Percentiles rank a stretch among this genome's conserved stretches.
Evolutionary conservation across 257 asterid species (phyloP).

Genomic region (Solanum bulbocastanum): DNA sequence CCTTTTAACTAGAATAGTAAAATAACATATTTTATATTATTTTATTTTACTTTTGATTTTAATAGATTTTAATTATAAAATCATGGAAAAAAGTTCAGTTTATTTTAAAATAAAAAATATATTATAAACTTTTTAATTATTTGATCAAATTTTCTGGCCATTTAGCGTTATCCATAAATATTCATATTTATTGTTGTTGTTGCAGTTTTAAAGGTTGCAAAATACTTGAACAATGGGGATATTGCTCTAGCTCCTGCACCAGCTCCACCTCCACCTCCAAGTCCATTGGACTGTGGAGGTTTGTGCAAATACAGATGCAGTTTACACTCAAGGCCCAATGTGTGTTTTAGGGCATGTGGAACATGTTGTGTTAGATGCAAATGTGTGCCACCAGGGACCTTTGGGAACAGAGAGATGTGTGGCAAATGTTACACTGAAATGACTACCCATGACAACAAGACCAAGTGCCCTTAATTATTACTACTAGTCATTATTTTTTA

Average conservation of each 20-base stretch:
- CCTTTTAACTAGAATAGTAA: accelerated
- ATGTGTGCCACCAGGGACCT: slow-evolving; percentile 71
- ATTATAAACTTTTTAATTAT: no score
- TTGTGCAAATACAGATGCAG: slow-evolving; percentile 44
- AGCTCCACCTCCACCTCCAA: slow-evolving; percentile 2
- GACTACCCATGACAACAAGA: slow-evolving; percentile 47
- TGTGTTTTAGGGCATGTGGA: slow-evolving; percentile 49
- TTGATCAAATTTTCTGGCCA: no score
- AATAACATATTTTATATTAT: no score
- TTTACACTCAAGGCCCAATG: slow-evolving; percentile 44
- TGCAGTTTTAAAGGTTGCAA: slow-evolving; percentile 17
- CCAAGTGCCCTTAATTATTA: slow-evolving; percentile 38
- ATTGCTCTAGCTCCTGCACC: slow-evolving; percentile 22
- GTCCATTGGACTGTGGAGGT: slow-evolving; percentile 27
- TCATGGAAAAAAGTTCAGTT: no score
- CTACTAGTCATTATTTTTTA: not conserved
- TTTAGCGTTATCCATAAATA: no score
- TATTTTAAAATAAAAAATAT: no score
- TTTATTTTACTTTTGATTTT: no score
- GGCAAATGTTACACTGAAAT: slow-evolving; percentile 52
- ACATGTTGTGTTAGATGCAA: slow-evolving; percentile 54
- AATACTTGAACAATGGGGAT: slow-evolving; percentile 2
- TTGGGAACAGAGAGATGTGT: slow-evolving; percentile 48
- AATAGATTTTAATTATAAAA: no score
- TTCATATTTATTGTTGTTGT: no score